These are phyloP conservation scores for Polygonum aviculare DNA, from an alignment of 148 eudicot genomes.

Conservation along the genomic window DNA sequence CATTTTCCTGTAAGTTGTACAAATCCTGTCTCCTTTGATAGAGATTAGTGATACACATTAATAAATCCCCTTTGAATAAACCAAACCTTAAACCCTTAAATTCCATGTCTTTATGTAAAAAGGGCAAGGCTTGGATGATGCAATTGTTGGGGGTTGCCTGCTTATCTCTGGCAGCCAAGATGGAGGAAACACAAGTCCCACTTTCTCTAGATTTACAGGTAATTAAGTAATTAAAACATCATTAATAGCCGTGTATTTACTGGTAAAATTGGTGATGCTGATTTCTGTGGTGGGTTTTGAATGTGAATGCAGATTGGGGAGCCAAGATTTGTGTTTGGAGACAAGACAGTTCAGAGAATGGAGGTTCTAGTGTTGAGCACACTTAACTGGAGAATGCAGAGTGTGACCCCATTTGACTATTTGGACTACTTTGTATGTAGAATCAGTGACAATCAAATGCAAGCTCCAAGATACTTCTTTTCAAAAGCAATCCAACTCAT, in stretches of 20 bases:
- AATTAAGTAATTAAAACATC: not conserved
- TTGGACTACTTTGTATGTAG: constrained; percentile 49
- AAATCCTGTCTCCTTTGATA: too few species aligned
- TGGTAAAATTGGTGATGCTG: not conserved
- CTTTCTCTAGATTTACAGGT: constrained; percentile 63
- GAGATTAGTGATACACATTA: not conserved
- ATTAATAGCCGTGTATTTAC: too few species aligned
- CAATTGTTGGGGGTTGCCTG: constrained; percentile 69
- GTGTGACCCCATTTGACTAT: constrained; percentile 72
- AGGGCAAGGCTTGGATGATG: constrained; percentile 66
- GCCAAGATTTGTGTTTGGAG: constrained; percentile 51
- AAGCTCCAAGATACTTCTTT: constrained; percentile 28
- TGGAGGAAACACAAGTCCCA: constrained; percentile 71
- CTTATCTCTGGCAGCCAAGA: constrained; percentile 62
- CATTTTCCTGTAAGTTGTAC: constrained; percentile 44
- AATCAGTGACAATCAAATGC: constrained; percentile 38
- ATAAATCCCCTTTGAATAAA: not conserved
- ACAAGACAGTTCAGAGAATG: constrained; percentile 63
- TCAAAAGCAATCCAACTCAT: constrained; percentile 45
- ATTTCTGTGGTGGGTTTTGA: not conserved
- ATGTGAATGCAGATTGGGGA: constrained; percentile 38
- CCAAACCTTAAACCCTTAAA: not conserved
- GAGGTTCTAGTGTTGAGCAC: constrained; percentile 69
- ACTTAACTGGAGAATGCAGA: constrained; percentile 81
- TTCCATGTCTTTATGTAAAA: constrained; percentile 16